Conservation (phyloP, 495 filamentous ascomycete genomes). For the Durotheca rogersii region DNA sequence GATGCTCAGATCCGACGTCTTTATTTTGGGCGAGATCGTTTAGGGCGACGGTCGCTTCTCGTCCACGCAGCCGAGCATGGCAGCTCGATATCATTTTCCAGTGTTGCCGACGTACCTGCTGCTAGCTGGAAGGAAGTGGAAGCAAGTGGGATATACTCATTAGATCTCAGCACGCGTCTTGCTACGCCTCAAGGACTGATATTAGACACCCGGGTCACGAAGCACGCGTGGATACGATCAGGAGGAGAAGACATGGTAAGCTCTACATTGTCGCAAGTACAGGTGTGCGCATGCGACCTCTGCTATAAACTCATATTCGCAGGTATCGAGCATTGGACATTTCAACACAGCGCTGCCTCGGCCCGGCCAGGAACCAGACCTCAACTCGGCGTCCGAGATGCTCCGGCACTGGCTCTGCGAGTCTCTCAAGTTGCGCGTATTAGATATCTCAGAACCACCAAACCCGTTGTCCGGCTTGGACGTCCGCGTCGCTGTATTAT, state of each 20-base stretch:
- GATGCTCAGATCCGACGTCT: constrained; percentile 60
- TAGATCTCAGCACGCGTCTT: constrained; percentile 51
- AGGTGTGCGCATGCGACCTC: constrained; percentile 17
- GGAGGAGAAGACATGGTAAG: constrained; percentile 34
- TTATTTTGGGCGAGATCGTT: constrained; percentile 80
- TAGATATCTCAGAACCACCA: constrained; percentile 64
- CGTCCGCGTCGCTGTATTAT: constrained; percentile 75
- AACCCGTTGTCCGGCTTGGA: constrained; percentile 29
- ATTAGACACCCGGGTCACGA: constrained; percentile 15
- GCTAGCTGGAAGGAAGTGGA: constrained; percentile 75
- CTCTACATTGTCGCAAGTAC: constrained; percentile 6
- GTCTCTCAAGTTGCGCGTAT: constrained; percentile 65
- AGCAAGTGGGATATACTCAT: constrained; percentile 72
- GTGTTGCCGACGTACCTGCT: constrained; percentile 62
- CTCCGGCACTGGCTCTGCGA: constrained; percentile 60
- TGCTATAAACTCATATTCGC: constrained; percentile 45
- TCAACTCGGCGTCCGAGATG: constrained; percentile 49
- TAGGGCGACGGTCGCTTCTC: constrained; percentile 84
- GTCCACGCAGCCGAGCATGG: constrained; percentile 43
- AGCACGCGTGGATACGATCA: constrained; percentile 22
- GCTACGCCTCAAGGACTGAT: constrained; percentile 37
- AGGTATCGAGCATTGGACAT: constrained; percentile 59
- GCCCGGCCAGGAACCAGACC: constrained; percentile 41
- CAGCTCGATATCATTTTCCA: constrained; percentile 66
- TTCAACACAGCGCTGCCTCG: constrained; percentile 59